A percentile compares a stretch with the other conserved stretches of the same genome.
Evolutionary conservation across 2,329 filamentous ascomycete genomes (phyloP).

Genomic region (Colletotrichum sp.): DNA sequence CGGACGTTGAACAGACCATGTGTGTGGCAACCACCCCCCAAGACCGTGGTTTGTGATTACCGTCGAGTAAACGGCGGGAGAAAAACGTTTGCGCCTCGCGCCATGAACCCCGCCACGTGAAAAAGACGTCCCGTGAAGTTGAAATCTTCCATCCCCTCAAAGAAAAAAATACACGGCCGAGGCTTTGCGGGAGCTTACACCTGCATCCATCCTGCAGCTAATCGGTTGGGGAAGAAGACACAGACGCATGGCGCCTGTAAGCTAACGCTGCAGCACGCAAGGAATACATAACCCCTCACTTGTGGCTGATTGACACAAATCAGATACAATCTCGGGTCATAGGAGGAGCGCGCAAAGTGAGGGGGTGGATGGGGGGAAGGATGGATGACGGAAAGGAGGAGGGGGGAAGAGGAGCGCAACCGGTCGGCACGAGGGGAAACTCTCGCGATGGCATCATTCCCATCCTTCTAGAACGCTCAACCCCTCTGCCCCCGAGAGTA

Average conservation of each 20-base stretch:
- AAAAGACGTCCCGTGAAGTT: background rate
- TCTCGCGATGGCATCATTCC: background rate
- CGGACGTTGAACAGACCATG: background rate
- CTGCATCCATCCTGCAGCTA: background rate
- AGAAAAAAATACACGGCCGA: background rate
- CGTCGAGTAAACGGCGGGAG: background rate
- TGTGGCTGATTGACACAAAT: background rate
- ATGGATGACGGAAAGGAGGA: background rate
- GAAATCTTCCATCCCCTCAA: too few species aligned
- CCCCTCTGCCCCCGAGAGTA: background rate
- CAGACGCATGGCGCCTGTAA: background rate
- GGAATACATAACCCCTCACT: background rate
- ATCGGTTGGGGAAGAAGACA: background rate
- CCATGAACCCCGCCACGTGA: background rate
- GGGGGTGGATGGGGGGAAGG: background rate
- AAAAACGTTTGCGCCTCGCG: background rate
- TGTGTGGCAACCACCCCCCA: background rate
- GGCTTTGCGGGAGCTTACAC: background rate
- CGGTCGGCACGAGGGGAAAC: background rate
- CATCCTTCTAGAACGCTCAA: background rate
- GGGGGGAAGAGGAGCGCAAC: background rate
- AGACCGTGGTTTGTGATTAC: background rate
- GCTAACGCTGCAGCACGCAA: background rate
- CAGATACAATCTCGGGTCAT: background rate
- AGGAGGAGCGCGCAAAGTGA: background rate